Conservation (phyloP, 208 protist species). For the Leishmania tarentolae region DNA sequence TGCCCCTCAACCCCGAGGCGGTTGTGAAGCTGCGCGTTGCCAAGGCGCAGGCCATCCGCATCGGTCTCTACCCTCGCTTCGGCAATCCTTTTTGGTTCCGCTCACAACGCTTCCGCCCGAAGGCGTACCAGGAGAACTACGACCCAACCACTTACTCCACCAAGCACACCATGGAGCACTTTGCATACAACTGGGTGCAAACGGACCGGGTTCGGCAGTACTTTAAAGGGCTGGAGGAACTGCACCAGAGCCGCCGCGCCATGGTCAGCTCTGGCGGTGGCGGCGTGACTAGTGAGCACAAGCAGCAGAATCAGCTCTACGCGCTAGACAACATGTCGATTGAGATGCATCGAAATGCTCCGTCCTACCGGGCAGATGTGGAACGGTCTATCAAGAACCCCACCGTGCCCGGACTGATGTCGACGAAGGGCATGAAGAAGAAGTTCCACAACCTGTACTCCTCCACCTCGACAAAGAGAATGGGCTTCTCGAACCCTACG, state of each 20-base stretch:
- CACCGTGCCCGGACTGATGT: constrained; percentile 90
- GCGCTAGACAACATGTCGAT: constrained; percentile 54
- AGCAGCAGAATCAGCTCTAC: constrained; percentile 83
- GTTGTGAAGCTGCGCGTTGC: constrained; percentile 81
- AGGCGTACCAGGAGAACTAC: constrained; percentile 91
- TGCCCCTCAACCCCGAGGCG: constrained; percentile 86
- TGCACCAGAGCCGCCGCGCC: constrained; percentile 41
- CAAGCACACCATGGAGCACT: constrained; percentile 90
- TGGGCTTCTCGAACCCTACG: constrained; percentile 87
- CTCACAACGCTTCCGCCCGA: constrained; percentile 79
- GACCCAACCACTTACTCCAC: constrained; percentile 89
- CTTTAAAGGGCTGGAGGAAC: constrained; percentile 65
- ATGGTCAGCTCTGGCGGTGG: constrained; percentile 45
- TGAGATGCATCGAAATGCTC: constrained; percentile 58
- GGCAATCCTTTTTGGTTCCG: constrained; percentile 92
- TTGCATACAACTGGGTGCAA: constrained; percentile 91
- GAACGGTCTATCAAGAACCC: constrained; percentile 83
- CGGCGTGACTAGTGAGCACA: constrained; percentile 66
- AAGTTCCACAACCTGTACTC: constrained; percentile 93
- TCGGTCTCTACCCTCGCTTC: constrained; percentile 89
- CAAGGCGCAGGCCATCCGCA: constrained; percentile 82
- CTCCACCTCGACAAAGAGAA: constrained; percentile 86
- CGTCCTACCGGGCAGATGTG: constrained; percentile 61
- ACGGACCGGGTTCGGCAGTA: constrained; percentile 87
- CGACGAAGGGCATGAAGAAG: constrained; percentile 91